Base-by-base conservation (phyloP, 257 asterid species). In the Solanum commersonii region DNA sequence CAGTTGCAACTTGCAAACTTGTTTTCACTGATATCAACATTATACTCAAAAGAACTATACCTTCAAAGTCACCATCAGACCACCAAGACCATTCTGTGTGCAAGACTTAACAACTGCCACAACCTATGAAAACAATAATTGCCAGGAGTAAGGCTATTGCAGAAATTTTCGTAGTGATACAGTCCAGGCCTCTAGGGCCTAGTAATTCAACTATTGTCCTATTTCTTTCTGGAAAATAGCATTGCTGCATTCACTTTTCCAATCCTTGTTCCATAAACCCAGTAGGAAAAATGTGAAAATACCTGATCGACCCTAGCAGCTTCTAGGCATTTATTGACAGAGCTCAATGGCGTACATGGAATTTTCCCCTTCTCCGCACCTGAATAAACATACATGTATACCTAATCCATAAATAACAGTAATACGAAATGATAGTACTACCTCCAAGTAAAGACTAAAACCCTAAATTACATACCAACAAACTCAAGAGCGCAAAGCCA, bases 41-140 rank as follows among this genome's bases (percentile, higher is more conserved):
- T 33, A 46, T 87, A 8, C 31, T 38, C 22, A 52, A 25, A 40
- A 71, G 31, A 37, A 46, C 23, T 76, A 34, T 94, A 97, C 98
- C 98, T 95, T 97, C 89, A 97, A 88, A 70, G 92, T 90, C 89
- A 96, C 93, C 89, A 92, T 90, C 90, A 95, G 87, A 91, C 97
- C 98, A 73, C 99, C 99, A 87, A 93, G 92, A 85, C 96, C 94
- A 87, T 91, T 96, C 38, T 94, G 96, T 67, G 95, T 91, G 90
- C 95, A 91, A 83, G 99, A 94, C 90, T 95, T 94, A 89, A 97
- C 90, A 67, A 97, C 93, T 70, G 98, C 98, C 87, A 96, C 98
- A 90, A 95, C 93, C 99, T 97, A 91, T 29, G 71, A 86, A n/a
- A 87, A 25, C 87, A 88, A 87, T 91, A 87, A 81, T 86, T 16